A percentile compares a stretch with the other conserved stretches of the same genome.
These are phyloP conservation scores for Macaranga tanarius DNA, from an alignment of 441 rosid species.

Conservation along the genomic window DNA sequence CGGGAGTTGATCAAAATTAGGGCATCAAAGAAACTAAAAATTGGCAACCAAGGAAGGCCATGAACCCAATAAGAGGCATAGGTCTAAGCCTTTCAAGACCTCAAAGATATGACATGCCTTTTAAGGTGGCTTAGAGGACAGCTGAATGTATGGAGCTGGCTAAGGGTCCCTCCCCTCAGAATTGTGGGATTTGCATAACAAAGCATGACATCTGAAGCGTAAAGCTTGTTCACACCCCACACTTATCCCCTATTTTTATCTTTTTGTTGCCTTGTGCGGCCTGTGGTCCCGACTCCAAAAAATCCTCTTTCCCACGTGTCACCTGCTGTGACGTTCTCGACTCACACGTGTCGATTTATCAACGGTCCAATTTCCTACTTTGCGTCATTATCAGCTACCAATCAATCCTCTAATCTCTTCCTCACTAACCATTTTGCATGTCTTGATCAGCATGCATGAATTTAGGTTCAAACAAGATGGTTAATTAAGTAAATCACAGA, in stretches of 20 bases:
- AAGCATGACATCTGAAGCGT: conserved; percentile 50
- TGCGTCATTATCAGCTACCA: conserved; percentile 11
- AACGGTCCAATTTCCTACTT: conserved; percentile 22
- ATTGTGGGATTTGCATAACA: conserved; percentile 45
- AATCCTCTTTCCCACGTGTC: conserved; percentile 37
- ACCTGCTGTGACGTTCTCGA: background rate
- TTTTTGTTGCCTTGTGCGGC: conserved; percentile 39
- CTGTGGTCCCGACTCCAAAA: conserved; percentile 46
- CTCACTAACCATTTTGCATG: conserved; percentile 5
- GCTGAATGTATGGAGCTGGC: background rate
- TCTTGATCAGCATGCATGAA: conserved; percentile 2
- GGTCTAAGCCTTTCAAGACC: too few species aligned
- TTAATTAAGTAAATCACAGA: background rate
- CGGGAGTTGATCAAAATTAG: too few species aligned
- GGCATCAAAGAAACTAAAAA: too few species aligned
- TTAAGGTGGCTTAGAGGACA: too few species aligned
- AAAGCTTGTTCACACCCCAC: conserved; percentile 30
- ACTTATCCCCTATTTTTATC: conserved; percentile 29
- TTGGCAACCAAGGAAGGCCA: too few species aligned
- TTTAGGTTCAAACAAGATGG: background rate
- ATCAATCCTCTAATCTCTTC: background rate
- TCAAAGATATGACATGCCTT: too few species aligned
- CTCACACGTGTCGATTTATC: conserved; percentile 37
- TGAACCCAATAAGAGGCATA: too few species aligned
- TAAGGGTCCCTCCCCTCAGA: conserved; percentile 17